Evolutionary conservation across 805 yeast genomes (phyloP).

Genomic region (Candida caryicola): DNA sequence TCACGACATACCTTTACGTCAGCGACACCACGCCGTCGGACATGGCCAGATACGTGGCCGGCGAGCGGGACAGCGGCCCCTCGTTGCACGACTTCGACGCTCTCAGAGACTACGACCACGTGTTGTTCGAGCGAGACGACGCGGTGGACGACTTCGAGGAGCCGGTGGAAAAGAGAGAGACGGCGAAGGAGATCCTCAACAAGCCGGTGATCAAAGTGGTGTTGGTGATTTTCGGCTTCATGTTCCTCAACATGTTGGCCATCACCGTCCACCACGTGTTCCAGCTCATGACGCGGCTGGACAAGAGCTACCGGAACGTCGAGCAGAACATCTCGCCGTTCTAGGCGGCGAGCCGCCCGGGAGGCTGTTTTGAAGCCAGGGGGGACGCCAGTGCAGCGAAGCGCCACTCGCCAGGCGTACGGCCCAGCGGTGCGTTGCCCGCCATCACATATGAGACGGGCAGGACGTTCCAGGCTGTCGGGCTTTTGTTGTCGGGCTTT

Average conservation of each 20-base stretch:
- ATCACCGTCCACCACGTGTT: conserved; percentile 39
- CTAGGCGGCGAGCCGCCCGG: no score
- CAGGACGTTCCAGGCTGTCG: no score
- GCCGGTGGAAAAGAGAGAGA: conserved; percentile 1
- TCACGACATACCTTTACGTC: not conserved
- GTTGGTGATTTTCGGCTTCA: conserved; percentile 34
- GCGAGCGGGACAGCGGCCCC: not conserved
- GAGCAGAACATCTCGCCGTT: conserved; percentile 38
- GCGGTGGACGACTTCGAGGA: not conserved
- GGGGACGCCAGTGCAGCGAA: no score
- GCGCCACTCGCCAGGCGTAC: no score
- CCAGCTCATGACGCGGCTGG: conserved; percentile 25
- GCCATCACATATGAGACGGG: no score
- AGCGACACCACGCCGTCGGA: not conserved
- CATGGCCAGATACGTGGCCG: not conserved
- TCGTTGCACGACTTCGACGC: not conserved
- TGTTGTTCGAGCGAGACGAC: conserved; percentile 1
- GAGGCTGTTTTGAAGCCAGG: no score
- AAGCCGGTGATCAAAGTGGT: conserved; percentile 30
- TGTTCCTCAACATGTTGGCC: conserved; percentile 34
- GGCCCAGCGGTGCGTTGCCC: no score
- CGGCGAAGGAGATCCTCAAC: conserved; percentile 11
- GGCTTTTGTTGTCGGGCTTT: no score
- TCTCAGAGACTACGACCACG: not conserved
- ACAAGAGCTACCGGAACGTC: conserved; percentile 31